These are phyloP conservation scores for Tulasnella sp. DNA, from an alignment of 768 basidiomycete species.

Conservation along the genomic window DNA sequence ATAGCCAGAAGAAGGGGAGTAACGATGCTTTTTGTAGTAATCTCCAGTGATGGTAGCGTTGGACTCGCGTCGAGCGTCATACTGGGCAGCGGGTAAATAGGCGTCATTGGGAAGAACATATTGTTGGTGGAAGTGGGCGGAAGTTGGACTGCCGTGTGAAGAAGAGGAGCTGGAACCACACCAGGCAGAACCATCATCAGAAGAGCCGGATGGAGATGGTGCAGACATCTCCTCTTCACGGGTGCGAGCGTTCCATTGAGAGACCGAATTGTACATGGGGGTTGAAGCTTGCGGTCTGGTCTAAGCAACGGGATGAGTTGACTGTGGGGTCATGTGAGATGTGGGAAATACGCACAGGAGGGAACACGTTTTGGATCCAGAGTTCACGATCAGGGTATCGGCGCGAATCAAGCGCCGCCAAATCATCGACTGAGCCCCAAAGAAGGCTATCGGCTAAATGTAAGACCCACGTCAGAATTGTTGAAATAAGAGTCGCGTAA, in stretches of 20 bases:
- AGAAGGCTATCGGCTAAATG: constrained; percentile 14
- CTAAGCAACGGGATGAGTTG: not conserved
- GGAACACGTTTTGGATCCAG: constrained; percentile 13
- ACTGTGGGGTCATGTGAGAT: constrained; percentile 1
- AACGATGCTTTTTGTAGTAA: no score
- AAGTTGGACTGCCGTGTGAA: not conserved
- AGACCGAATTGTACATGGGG: constrained; percentile 13
- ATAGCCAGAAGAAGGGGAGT: no score
- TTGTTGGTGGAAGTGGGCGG: constrained; percentile 11
- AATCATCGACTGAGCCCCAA: constrained; percentile 14
- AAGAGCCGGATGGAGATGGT: constrained; percentile 11
- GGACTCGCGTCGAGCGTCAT: constrained; percentile 11
- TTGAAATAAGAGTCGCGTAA: not conserved
- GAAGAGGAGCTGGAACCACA: constrained; percentile 4
- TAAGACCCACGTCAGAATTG: constrained; percentile 1
- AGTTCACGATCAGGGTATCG: constrained; percentile 7
- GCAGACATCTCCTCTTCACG: constrained; percentile 1
- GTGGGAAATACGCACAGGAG: constrained; percentile 12
- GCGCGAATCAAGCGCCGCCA: constrained; percentile 9
- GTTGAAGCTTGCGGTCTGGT: constrained; percentile 9
- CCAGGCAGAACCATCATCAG: constrained; percentile 2
- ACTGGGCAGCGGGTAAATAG: not conserved
- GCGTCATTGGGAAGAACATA: constrained; percentile 4
- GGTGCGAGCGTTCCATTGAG: constrained; percentile 9
- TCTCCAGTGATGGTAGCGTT: constrained; percentile 12